Percentiles rank a stretch among this genome's conserved stretches.
Conservation (phyloP, 2,329 filamentous ascomycete species). For the Ascochyta clinopodiicola region DNA sequence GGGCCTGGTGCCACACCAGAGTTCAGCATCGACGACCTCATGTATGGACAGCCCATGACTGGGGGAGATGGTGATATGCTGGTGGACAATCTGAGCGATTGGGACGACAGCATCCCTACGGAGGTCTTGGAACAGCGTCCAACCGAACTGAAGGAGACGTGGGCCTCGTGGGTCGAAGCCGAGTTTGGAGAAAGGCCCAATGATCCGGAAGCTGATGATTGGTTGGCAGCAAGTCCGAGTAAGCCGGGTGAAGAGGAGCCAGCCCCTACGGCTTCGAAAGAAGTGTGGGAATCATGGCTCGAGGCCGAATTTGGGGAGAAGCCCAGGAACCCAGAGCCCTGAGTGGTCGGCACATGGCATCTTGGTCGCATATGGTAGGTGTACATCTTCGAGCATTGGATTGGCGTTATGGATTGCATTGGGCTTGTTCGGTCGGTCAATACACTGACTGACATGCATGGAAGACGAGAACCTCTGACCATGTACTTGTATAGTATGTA, state of each 20-base stretch:
- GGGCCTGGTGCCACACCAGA: background rate
- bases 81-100: constrained; percentile 13
- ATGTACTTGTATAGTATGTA: constrained; percentile 1
- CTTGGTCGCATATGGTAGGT: background rate
- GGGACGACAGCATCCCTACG: constrained; percentile 6
- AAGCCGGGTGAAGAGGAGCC: background rate
- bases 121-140: constrained; percentile 3
- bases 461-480: background rate
- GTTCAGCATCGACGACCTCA: constrained; percentile 12
- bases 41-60: constrained; percentile 7
- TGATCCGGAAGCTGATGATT: constrained; percentile 25
- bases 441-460: background rate
- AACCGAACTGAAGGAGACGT: constrained; percentile 25
- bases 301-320: constrained; percentile 12
- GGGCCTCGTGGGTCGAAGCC: constrained; percentile 38
- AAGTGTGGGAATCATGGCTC: constrained; percentile 14
- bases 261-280: background rate
- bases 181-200: constrained; percentile 35
- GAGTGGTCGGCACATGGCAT: background rate
- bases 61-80: constrained; percentile 1
- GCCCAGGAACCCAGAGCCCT: constrained; percentile 1
- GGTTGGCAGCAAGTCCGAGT: constrained; percentile 7
- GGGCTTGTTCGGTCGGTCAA: background rate
- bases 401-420: constrained; percentile 10
- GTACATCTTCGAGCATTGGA: constrained; percentile 11